A percentile compares a stretch with the other conserved stretches of the same genome.
Evolutionary conservation across 2,329 filamentous ascomycete species (phyloP).

Genomic region (Paecilomyces niveus): DNA sequence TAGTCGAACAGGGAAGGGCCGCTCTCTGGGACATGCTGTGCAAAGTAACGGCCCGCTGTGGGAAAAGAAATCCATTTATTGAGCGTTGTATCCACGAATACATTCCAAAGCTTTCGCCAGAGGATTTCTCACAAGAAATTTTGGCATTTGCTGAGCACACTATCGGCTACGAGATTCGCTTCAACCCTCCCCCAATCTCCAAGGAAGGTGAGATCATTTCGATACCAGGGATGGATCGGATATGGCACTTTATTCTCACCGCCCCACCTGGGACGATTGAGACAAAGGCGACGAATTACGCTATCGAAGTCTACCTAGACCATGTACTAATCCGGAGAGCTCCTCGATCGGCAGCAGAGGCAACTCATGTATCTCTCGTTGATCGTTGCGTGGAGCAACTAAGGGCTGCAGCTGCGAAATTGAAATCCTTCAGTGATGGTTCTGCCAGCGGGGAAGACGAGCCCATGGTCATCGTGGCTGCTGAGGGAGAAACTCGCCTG

Average conservation of each 20-base stretch:
- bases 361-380: constrained; percentile 63
- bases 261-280: constrained; percentile 61
- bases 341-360: constrained; percentile 42
- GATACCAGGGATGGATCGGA: constrained; percentile 54
- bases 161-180: constrained; percentile 47
- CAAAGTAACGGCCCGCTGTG: constrained; percentile 19
- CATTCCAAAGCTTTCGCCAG: constrained; percentile 31
- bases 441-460: constrained; percentile 43
- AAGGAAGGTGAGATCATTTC: constrained; percentile 33
- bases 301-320: constrained; percentile 68
- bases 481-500: constrained; percentile 43
- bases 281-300: constrained; percentile 57
- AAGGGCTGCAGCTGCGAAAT: constrained; percentile 52
- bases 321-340: constrained; percentile 35
- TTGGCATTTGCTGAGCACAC: constrained; percentile 38
- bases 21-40: constrained; percentile 64
- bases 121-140: constrained; percentile 31
- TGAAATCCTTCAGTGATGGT: constrained; percentile 46
- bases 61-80: constrained; percentile 32
- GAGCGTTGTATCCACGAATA: constrained; percentile 38
- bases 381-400: constrained; percentile 66
- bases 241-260: constrained; percentile 77
- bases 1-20: constrained; percentile 55
- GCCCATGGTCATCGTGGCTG: constrained; percentile 45
- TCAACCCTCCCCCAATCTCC: constrained; percentile 45